A percentile compares a stretch with the other conserved stretches of the same genome.
phyloP scores from a whole-genome alignment of 2,329 filamentous ascomycete genomes.

The Aspergillus sp. region DNA sequence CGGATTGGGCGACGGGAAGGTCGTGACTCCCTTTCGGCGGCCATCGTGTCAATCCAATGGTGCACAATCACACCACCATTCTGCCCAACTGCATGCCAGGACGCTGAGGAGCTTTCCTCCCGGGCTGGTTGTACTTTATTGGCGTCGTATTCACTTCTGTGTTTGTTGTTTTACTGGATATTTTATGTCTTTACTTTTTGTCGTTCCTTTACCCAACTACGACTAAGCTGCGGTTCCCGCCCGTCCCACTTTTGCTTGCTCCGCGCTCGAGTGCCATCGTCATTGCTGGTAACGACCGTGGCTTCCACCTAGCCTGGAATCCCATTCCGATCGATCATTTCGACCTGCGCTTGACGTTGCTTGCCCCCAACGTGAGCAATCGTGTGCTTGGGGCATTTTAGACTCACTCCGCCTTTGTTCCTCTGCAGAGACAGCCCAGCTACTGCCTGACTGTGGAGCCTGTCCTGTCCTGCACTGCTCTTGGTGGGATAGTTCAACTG shows the following conservation, averaged over 20 bases:
- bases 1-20: conserved; percentile 1
- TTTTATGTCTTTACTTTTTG: conserved; percentile 10
- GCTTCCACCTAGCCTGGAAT: conserved; percentile 6
- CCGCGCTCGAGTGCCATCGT: conserved; percentile 11
- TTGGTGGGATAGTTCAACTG: neutral
- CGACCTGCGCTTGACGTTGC: neutral
- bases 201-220: conserved; percentile 22
- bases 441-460: neutral
- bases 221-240: conserved; percentile 20
- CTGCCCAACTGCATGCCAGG: conserved; percentile 14
- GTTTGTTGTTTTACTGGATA: conserved; percentile 8
- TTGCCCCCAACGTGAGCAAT: neutral
- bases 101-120: conserved; percentile 9
- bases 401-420: neutral
- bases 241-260: conserved; percentile 22
- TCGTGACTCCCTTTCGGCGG: conserved; percentile 1
- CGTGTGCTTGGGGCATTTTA: neutral
- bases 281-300: conserved; percentile 8
- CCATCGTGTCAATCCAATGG: neutral
- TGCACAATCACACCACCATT: conserved; percentile 14
- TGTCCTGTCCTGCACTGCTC: neutral
- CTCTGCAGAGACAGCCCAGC: neutral
- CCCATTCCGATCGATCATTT: neutral
- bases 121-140: conserved; percentile 3
- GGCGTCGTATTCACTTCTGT: neutral